Evolutionary conservation across 2,329 filamentous ascomycete species (phyloP).

Genomic region (Penicillium sp.): DNA sequence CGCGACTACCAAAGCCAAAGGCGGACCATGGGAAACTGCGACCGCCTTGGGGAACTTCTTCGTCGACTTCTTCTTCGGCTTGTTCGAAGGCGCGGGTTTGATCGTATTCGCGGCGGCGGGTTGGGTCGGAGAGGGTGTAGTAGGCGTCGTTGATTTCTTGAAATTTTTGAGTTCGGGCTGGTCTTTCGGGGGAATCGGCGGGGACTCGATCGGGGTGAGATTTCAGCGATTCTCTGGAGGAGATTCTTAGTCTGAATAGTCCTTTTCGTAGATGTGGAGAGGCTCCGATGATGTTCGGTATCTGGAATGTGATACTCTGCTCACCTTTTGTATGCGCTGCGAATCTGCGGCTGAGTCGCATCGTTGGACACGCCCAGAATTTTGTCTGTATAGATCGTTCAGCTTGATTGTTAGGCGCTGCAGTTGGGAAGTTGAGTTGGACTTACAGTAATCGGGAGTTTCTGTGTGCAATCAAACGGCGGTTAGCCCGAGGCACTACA

Average conservation of each 20-base stretch:
- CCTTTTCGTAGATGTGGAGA: background rate
- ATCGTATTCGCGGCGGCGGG: conserved; percentile 82
- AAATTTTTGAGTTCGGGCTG: conserved; percentile 80
- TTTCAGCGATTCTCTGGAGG: conserved; percentile 77
- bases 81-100: conserved; percentile 62
- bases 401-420: conserved; percentile 5
- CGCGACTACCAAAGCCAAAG: conserved; percentile 60
- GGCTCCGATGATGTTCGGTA: background rate
- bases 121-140: conserved; percentile 81
- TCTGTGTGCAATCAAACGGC: conserved; percentile 19
- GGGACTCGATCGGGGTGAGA: conserved; percentile 92
- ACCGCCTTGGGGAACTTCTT: conserved; percentile 52
- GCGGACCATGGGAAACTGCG: conserved; percentile 76
- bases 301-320: background rate
- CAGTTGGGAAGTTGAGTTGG: background rate
- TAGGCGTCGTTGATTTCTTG: conserved; percentile 93
- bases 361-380: conserved; percentile 73
- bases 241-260: background rate
- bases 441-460: conserved; percentile 49
- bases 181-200: conserved; percentile 78
- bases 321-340: conserved; percentile 91
- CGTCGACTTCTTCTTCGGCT: conserved; percentile 51
- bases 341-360: conserved; percentile 80
- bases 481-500: background rate
- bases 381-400: conserved; percentile 58